Conservation (phyloP, 805 yeast genomes). For the Millerago galiae region DNA sequence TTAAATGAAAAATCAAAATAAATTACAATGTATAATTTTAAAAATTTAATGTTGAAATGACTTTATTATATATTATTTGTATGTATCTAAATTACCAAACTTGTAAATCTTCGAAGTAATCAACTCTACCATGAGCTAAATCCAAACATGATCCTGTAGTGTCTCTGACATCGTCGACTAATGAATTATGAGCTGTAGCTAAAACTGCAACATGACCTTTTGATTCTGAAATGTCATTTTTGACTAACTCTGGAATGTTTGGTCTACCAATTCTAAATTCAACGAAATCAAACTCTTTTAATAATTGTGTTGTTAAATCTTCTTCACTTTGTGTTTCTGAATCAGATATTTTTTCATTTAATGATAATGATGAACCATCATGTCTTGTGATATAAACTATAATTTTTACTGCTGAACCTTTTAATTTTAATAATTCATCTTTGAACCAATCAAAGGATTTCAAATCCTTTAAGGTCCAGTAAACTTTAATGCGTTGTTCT, state of each 20-base stretch:
- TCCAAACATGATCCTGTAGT: constrained; percentile 31
- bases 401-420: constrained; percentile 8
- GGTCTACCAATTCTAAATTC: constrained; percentile 43
- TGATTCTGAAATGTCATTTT: constrained; percentile 32
- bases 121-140: constrained; percentile 35
- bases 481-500: constrained; percentile 36
- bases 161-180: constrained; percentile 48
- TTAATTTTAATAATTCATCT: constrained; percentile 35
- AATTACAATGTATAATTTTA: not conserved
- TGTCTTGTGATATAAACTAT: constrained; percentile 20
- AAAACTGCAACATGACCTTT: constrained; percentile 38
- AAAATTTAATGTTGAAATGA: too few relatives aligned
- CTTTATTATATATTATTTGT: too few relatives aligned
- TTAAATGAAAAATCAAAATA: constrained; percentile 16
- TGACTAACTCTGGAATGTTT: constrained; percentile 30
- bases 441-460: constrained; percentile 45
- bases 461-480: constrained; percentile 60
- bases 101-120: constrained; percentile 51
- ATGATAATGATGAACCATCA: constrained; percentile 2
- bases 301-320: not conserved
- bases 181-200: constrained; percentile 47
- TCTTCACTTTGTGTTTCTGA: constrained; percentile 3
- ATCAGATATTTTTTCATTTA: constrained; percentile 4
- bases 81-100: constrained; percentile 35
- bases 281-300: constrained; percentile 22